These are phyloP conservation scores for Cercophora samala DNA, from an alignment of 495 filamentous ascomycete genomes.

Conservation along the genomic window DNA sequence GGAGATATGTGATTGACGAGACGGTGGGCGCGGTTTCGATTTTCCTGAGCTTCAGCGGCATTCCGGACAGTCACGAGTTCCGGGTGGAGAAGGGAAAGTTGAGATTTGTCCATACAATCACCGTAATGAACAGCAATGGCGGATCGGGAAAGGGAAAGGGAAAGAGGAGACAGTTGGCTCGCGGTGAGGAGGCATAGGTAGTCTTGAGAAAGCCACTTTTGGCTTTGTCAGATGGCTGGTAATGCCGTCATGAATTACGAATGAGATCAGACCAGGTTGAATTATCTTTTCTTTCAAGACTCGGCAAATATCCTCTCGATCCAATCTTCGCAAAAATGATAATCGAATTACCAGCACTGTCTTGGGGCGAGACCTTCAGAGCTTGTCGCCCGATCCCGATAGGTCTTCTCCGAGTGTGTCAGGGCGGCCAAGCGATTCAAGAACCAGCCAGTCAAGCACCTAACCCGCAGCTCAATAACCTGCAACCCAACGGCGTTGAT, in stretches of 20 bases:
- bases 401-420: conserved; percentile 42
- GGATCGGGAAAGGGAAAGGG: conserved; percentile 17
- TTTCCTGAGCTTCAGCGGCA: conserved; percentile 43
- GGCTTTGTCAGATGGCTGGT: not conserved
- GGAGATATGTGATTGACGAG: conserved; percentile 53
- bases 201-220: not conserved
- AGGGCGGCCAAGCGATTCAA: conserved; percentile 42
- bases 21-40: conserved; percentile 46
- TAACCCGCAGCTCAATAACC: conserved; percentile 28
- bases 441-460: conserved; percentile 48
- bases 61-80: conserved; percentile 52
- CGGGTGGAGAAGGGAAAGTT: conserved; percentile 48
- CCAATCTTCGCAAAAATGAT: too few relatives aligned
- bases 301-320: too few relatives aligned
- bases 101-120: conserved; percentile 48
- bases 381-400: conserved; percentile 27
- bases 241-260: too few relatives aligned
- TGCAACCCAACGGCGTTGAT: conserved; percentile 18
- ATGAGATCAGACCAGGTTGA: too few relatives aligned
- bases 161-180: not conserved
- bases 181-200: not conserved
- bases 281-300: too few relatives aligned
- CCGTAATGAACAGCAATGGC: conserved; percentile 32
- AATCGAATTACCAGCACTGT: not conserved
- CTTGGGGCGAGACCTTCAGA: not conserved